These are phyloP conservation scores for Hymenoscyphus scutula DNA, from an alignment of 2,329 filamentous ascomycete genomes.

Conservation along the genomic window DNA sequence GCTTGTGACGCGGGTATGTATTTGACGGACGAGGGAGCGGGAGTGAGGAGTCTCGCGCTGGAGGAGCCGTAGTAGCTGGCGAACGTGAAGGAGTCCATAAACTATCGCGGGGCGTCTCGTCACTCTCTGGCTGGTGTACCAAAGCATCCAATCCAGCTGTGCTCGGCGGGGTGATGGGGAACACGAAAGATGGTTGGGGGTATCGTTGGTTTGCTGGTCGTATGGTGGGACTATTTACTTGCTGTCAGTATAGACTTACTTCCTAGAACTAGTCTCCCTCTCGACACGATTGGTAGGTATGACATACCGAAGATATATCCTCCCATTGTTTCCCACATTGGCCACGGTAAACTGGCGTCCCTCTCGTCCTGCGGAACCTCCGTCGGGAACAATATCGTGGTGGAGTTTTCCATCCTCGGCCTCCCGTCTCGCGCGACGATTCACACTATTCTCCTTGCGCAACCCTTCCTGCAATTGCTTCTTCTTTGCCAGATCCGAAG, in stretches of 20 bases:
- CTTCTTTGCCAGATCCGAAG: conserved; percentile 27
- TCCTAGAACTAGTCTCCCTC: neutral
- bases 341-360: conserved; percentile 64
- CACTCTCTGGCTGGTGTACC: conserved; percentile 33
- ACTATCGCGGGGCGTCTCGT: conserved; percentile 30
- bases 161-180: conserved; percentile 59
- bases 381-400: conserved; percentile 56
- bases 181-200: conserved; percentile 59
- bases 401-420: conserved; percentile 50
- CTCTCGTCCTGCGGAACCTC: conserved; percentile 51
- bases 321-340: conserved; percentile 79
- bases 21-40: neutral
- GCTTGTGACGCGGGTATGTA: conserved; percentile 46
- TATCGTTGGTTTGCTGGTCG: conserved; percentile 61
- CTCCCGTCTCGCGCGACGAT: conserved; percentile 28
- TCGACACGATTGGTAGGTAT: conserved; percentile 8
- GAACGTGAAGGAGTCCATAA: conserved; percentile 34
- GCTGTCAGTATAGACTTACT: conserved; percentile 23
- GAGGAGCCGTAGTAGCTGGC: conserved; percentile 40
- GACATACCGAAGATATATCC: conserved; percentile 75
- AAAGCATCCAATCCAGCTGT: conserved; percentile 55
- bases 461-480: conserved; percentile 31
- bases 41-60: conserved; percentile 37
- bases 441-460: conserved; percentile 32
- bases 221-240: conserved; percentile 52